These are phyloP conservation scores for Leishmania tarentolae DNA, from an alignment of 208 protist genomes.

Conservation along the genomic window DNA sequence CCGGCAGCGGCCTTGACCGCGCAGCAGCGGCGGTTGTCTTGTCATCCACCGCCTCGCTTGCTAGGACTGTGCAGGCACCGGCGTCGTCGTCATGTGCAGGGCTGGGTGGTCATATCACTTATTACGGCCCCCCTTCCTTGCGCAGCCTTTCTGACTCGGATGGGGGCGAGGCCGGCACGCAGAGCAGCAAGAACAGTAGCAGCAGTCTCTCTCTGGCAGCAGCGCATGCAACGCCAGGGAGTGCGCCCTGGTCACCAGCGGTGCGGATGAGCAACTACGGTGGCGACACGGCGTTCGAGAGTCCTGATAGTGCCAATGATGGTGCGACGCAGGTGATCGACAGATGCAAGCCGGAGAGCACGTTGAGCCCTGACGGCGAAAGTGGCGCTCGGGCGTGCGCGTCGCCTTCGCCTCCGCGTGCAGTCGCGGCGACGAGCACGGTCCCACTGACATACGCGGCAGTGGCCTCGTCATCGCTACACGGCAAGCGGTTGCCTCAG, in stretches of 20 bases:
- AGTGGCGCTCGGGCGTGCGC: too few species aligned
- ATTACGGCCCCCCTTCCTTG: slow-evolving; percentile 3
- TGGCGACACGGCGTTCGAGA: background rate
- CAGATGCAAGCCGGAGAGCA: background rate
- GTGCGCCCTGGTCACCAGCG: background rate
- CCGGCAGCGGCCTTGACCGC: background rate
- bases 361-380: background rate
- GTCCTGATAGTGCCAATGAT: background rate
- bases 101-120: background rate
- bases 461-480: slow-evolving; percentile 8
- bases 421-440: background rate
- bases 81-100: background rate
- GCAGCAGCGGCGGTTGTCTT: background rate
- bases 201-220: background rate
- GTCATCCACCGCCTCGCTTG: background rate
- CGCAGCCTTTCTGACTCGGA: background rate
- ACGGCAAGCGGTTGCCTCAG: slow-evolving; percentile 30
- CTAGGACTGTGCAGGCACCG: background rate
- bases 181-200: background rate
- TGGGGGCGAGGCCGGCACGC: background rate
- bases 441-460: slow-evolving; percentile 23
- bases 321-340: background rate
- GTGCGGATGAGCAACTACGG: background rate
- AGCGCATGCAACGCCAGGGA: slow-evolving; percentile 2
- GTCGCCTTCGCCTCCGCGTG: background rate